Evolutionary conservation across 106 monocot species (phyloP), one percentile per base, ranked within the genome.

Genomic region (Vanilla planifolia): DNA sequence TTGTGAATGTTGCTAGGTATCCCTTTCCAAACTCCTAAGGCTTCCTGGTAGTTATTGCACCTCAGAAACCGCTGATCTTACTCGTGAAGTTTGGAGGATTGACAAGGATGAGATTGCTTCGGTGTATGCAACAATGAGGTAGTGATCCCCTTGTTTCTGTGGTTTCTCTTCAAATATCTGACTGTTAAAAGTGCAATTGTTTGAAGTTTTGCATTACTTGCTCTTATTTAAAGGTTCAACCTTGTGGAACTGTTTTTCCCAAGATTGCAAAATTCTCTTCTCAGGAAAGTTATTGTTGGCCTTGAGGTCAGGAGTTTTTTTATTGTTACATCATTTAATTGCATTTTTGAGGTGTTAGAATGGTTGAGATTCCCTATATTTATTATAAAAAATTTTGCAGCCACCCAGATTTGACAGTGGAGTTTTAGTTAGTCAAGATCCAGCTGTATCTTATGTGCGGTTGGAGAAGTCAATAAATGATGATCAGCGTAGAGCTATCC

Each of bases 381-480:
- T 45, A 58, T 60, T 19, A 33, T 43, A 58, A 51, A 10, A 64
- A 27, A 42, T 63, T 61, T 45, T 23, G 20, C 67, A 98, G 91
- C 74, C 72, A 48, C 96, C 96, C 8, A 71, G 87, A 68, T 98
- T 88, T 80, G 96, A 98, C 37, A 91, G 88, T 66, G 81, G 84
- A 45, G 79, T 91, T 62, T 58, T 88, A 25, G 65, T 77, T 60
- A 91, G 96, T 71, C 96, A 98, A 67, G 96, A 98, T 75, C 88
- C 84, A 29, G 84, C 96, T 37, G 20, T 98, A 45, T 86, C 91
- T 44, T 98, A 91, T 75, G 61, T 88, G 8, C 79, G 64, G 27
- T 75, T 72, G 53, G 81, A 84, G 45, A 85, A 68, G 48, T 74
- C 51, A 71, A 70, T 98, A 51, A 98, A 98, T 65, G 70, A 87